Evolutionary conservation across 2,329 filamentous ascomycete species (phyloP), one percentile per base, ranked within the genome.

Genomic region (Beauveria sp.): DNA sequence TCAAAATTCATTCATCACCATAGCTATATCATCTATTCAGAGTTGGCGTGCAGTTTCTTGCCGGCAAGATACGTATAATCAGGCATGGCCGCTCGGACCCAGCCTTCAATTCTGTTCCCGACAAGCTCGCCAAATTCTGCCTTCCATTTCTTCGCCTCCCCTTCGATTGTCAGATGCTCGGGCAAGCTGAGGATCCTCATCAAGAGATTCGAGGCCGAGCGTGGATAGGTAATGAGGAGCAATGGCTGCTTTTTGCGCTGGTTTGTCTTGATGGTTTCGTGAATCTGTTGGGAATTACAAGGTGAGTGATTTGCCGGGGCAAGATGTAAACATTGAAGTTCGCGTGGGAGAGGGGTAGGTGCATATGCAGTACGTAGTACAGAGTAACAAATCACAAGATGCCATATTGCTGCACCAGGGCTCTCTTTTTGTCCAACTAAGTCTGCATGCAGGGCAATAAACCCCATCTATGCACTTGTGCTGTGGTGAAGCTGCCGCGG

Each of bases 91-190:
- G 26, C 58, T 10, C 61, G 45, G 12, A 63, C 63, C 60, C 42
- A 62, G 20, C 46, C 26, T 42, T 62, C 62, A 5, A 65, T 31
- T 31, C 51, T 60, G 20, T 10, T 24, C 12, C 54, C 62, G 3
- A 42, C 20, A 14, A 49, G 57, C n/a, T 62, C 55, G 9, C 62
- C 64, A 62, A 65, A 64, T 46, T 65, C 64, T 10, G 16, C 51
- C 52, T 53, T 59, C 65, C 65, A 66, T 58, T 64, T 63, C 26
- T 54, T 38, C 5, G 50, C 64, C 62, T 65, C 59, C 5, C 20
- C 46, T 28, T 61, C 60, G 10, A 66, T 64, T 6, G 62, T 58
- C n/a, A n/a, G n/a, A n/a, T 58, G 55, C 16, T 42, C 46, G 20
- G 43, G 45, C 22, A 50, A 31, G n/a, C 20, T 42, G 20, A 58